Base-by-base conservation (phyloP, 495 filamentous ascomycete species). In the Penicillium cinerascens region DNA sequence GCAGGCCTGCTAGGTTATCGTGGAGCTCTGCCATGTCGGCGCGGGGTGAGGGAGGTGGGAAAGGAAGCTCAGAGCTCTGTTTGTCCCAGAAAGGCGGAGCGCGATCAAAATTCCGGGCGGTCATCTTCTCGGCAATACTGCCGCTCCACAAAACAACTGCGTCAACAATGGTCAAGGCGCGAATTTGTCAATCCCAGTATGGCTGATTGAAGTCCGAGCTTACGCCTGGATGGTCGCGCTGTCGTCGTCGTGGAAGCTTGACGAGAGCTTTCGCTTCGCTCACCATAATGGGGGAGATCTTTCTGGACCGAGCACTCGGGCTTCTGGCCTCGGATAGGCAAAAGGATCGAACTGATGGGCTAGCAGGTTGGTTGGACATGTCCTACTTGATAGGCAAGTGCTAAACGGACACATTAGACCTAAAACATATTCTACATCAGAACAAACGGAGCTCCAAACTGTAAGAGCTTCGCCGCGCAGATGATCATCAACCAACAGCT, bases 1-100 rank as follows among this genome's bases (percentile, higher is more conserved):
- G 82, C 53, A 95, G 82, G 67, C 78, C 78, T 53, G 81, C 82
- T 64, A 91, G 75, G 49, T 75, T 78, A 60, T 81, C 79, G 49
- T 77, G 65, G 42, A 83, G 82, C 61, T 83, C 81, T 89, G 61
- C 59, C 66, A 67, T 64, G 45, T 56, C 51, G 52, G 62, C 45
- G 54, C 51, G 56, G 54, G 50, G 60, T 47, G 55, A 47, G 50
- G 41, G 41, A 54, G 49, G 51, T 54, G 37, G 15, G 33, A 59
- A 59, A 46, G 59, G 52, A 45, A 69, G 53, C 58, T 60, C 36
- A 37, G 49, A 61, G 56, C 61, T 64, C 55, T 66, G 56, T 66
- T 51, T 73, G 64, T 68, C 67, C 59, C 55, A 64, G 63, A 63
- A 70, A 73, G 60, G 65, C 67, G 68, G 69, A 65, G 64, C 68